Evolutionary conservation across 768 basidiomycete species (phyloP), one percentile per base, ranked within the genome.

Genomic region (Macrolepiota albuminosa): DNA sequence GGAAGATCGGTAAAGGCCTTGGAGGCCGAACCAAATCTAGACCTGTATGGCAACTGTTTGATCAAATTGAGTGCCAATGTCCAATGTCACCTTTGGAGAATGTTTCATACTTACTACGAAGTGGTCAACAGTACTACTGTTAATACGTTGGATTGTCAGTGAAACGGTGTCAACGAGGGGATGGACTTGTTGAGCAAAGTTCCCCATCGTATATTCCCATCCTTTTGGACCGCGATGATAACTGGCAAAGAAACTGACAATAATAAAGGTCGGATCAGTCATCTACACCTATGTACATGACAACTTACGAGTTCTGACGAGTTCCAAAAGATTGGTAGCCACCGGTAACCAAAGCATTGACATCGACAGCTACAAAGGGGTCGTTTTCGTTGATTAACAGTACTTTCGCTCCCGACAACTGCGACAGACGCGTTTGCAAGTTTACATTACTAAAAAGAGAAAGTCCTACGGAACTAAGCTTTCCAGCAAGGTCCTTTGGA

Each of bases 31-130:
- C 78, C 78, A 63, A 85, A 75, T 45, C 82, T 78, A 16, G 84
- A 84, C 48, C 81, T 80, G 68, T 84, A 86, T 13, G 84, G 84
- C 52, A 86, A 67, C 84, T 85, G 45, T 33, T 43, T n/a, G 33
- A 33, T 29, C 29, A 29, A 33, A 43, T 61, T 61, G 46, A 56
- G 56, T 33, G 34, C 9, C 36, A 21, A 21, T n/a, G 26, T 31
- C 14, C 3, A 6, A 18, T 18, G 56, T 4, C 16, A 18, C 11
- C 18, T 31, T 21, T 5, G 10, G 33, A 11, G 49, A 51, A 56
- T 18, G 68, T 75, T 24, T 5, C 9, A 46, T n/a, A 37, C 62
- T 56, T 37, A 83, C 84, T 0, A 75, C 76, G 62, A 85, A 69
- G 3, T 74, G 80, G 50, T 81, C 79, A 14, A 70, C 71, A 5